Conservation (phyloP, 2,329 filamentous ascomycete genomes). For the Colletotrichum gigasporum region DNA sequence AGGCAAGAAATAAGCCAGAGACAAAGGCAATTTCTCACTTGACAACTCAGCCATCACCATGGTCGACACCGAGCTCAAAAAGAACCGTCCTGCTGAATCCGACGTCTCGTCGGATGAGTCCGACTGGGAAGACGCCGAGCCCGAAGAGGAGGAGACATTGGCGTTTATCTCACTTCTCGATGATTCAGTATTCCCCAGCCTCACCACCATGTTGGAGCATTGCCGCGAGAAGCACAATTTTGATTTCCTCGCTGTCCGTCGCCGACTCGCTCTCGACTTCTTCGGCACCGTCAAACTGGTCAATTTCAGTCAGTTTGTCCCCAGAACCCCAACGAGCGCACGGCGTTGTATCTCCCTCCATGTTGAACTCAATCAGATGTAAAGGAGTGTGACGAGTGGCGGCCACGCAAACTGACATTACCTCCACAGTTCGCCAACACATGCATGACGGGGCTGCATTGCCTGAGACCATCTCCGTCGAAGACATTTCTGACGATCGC, state of each 20-base stretch:
- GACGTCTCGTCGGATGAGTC: conserved; percentile 49
- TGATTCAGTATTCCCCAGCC: conserved; percentile 70
- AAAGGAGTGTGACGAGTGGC: too few species aligned
- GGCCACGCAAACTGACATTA: too few species aligned
- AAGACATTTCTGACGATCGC: conserved; percentile 78
- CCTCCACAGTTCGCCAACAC: conserved; percentile 54
- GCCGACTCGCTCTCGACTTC: conserved; percentile 72
- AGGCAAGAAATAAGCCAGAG: too few species aligned
- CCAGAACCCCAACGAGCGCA: too few species aligned
- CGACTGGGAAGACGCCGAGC: conserved; percentile 65
- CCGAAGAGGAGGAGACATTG: conserved; percentile 69
- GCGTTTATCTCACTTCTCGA: conserved; percentile 75
- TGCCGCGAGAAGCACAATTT: conserved; percentile 74
- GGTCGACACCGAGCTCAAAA: conserved; percentile 7
- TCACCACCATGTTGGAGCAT: conserved; percentile 72
- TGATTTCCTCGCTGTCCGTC: conserved; percentile 70
- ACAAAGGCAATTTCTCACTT: too few species aligned
- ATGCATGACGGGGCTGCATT: conserved; percentile 55
- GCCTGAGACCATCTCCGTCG: conserved; percentile 67
- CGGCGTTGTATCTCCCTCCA: too few species aligned
- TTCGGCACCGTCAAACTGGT: conserved; percentile 78
- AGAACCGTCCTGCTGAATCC: conserved; percentile 11
- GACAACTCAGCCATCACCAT: background rate
- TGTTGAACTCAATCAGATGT: too few species aligned
- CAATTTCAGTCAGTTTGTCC: conserved; percentile 64